Conservation (phyloP, 208 protist genomes). For the Sergeia podlipaevii region DNA sequence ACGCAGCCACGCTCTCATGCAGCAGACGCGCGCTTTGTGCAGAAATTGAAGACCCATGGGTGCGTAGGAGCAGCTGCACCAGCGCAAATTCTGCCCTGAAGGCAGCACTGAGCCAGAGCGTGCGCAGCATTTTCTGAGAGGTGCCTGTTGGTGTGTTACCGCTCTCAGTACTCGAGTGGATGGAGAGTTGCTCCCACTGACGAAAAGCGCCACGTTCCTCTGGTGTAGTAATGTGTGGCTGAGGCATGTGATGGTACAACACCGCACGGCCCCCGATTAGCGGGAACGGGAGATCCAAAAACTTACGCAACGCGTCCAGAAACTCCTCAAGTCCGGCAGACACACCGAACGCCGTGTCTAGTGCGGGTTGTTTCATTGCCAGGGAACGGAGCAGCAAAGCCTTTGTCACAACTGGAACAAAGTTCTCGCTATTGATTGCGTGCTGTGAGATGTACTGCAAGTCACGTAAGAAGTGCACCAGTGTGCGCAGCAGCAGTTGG, state of each 20-base stretch:
- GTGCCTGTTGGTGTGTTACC: conserved; percentile 2
- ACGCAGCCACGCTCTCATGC: conserved; percentile 25
- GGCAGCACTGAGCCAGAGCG: conserved; percentile 55
- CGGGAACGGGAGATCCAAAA: conserved; percentile 72
- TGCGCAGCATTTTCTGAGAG: conserved; percentile 24
- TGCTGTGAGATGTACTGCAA: conserved; percentile 17
- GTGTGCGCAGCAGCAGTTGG: conserved; percentile 21
- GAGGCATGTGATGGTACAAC: conserved; percentile 37
- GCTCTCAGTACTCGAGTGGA: conserved; percentile 1
- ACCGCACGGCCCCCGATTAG: conserved; percentile 30
- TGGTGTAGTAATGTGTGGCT: conserved; percentile 62
- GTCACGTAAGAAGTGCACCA: conserved; percentile 18
- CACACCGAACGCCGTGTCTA: too few relatives aligned
- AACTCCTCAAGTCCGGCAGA: conserved; percentile 48
- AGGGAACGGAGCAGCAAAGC: conserved; percentile 24
- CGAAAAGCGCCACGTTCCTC: conserved; percentile 64
- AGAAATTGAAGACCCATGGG: conserved; percentile 1
- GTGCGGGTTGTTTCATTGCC: too few relatives aligned
- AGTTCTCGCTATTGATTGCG: conserved; percentile 46
- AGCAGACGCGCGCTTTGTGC: conserved; percentile 17
- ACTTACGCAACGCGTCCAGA: conserved; percentile 47
- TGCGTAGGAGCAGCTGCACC: conserved; percentile 40
- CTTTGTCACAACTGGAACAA: conserved; percentile 57
- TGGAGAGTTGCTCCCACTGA: conserved; percentile 16
- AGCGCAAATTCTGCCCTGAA: conserved; percentile 77